These are phyloP conservation scores for Punctularia strigosozonata DNA, from an alignment of 768 basidiomycete genomes.

Conservation along the genomic window DNA sequence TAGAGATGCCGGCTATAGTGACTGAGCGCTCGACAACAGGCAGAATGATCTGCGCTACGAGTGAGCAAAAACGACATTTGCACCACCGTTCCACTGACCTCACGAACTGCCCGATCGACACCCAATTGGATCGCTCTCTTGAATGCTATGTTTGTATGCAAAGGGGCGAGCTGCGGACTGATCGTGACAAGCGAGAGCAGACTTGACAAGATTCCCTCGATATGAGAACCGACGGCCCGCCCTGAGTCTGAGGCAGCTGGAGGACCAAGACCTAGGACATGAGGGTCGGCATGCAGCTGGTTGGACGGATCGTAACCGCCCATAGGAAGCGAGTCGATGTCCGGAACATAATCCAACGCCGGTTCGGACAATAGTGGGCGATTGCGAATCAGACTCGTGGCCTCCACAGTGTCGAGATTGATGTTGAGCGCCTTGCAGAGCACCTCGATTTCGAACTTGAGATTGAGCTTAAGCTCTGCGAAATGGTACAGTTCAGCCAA, in stretches of 20 bases:
- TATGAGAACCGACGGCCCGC: conserved; percentile 61
- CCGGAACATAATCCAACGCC: conserved; percentile 64
- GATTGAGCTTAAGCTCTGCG: conserved; percentile 89
- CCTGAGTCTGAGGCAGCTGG: conserved; percentile 52
- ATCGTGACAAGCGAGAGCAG: conserved; percentile 68
- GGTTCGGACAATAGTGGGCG: conserved; percentile 53
- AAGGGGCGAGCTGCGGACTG: conserved; percentile 61
- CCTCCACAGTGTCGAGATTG: conserved; percentile 75
- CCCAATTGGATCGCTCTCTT: conserved; percentile 86
- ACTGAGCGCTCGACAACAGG: conserved; percentile 98
- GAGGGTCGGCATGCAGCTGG: conserved; percentile 39
- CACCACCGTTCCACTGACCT: conserved; percentile 35
- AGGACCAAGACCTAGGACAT: conserved; percentile 50
- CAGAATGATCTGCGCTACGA: conserved; percentile 61
- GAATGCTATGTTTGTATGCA: conserved; percentile 71
- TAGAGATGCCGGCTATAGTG: conserved; percentile 96
- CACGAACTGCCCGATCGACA: conserved; percentile 89
- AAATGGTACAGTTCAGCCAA: conserved; percentile 95
- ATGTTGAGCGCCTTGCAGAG: conserved; percentile 87
- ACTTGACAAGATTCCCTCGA: conserved; percentile 66
- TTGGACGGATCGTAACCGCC: conserved; percentile 49
- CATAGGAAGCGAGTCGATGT: conserved; percentile 72
- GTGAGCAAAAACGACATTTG: not conserved
- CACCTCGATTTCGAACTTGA: conserved; percentile 98
- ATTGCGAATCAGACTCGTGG: conserved; percentile 71